Base-by-base conservation (phyloP, 208 protist species). In the Trypanosoma theileri region DNA sequence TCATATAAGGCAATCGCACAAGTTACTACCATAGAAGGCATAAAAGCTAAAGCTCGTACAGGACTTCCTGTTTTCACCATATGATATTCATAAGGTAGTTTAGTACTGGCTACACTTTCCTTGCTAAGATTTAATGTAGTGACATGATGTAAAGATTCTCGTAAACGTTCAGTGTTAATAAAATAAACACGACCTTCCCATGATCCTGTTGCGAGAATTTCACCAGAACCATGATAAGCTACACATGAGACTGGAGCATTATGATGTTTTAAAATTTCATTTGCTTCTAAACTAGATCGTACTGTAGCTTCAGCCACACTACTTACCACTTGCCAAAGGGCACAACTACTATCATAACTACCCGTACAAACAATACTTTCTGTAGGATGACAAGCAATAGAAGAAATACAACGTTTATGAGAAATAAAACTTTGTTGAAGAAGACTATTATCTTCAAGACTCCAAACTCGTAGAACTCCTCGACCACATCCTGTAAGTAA, bases 401-500 rank as follows among this genome's bases (percentile, higher is more conserved):
- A 64, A 42, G 73, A 89, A 64, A 96, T 72, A 46, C 64, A 50
- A 10, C 88, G 86, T 28, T 79, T 64, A 69, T 96, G 89, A 12
- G 61, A 65, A 11, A 50, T 62, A 16, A 9, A 4, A 22, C 83
- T 79, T 13, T 81, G 63, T 61, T 88, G 85, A 46, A 94, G 73
- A 26, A 91, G 75, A 2, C 84, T 79, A 61, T 77, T 82, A 58
- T 93, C 89, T 21, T 85, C 68, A 11, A 91, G 52, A 58, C 71
- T 84, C 91, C 92, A 97, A 1, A 97, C 75, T 16, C 94, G 92
- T 13, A 98, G 61, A 14, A 92, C 81, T 7, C 94, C 93, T 42
- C 94, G 83, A 46, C 91, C 90, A 45, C 92, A 93, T 19, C 93
- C 97, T 14, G 93, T 91, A 11, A 97, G 86, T 12, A 98, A 73